Base-by-base conservation (phyloP, 176 grass and related monocot species). In the Oryza nivara region DNA sequence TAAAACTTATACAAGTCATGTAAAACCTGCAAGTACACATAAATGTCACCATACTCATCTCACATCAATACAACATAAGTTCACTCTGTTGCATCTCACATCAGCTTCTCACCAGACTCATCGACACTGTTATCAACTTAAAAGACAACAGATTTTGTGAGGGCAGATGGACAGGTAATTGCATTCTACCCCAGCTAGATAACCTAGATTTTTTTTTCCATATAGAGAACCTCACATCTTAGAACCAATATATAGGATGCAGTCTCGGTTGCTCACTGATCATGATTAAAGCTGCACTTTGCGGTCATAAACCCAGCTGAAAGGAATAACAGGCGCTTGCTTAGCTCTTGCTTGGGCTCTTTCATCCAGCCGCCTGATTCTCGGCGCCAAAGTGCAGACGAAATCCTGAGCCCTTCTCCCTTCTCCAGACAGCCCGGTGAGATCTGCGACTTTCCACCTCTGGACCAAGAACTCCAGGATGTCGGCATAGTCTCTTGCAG, bases 381-480 rank as follows among this genome's bases (percentile, higher is more conserved):
- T 87, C 7, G 86, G 81, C 11, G 86, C 92, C 82, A 94, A 84
- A 7, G 86, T 89, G 73, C 92, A 94, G 7, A 92, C 84, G 32
- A 84, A 94, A 22, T 94, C 87, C 77, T 94, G 92, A 0, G 89
- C 84, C 60, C 84, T 66, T 74, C 89, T 94, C 40, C 89, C 92
- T 78, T 94, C 84, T n/a, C 76, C 86, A 0, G 86, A 89, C 1
- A 94, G 77, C 17, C 89, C 87, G 3, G 78, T 76, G 14, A 94
- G 80, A 30, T 84, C 68, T 1, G 80, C 75, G 35, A 94, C 86
- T 68, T 92, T 89, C 92, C 92, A 94, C 83, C 83, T 79, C 60
- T 83, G 77, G 81, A 94, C 89, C 47, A 94, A 81, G 71, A 94
- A 94, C 80, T 94, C 89, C 0, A 94, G 89, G 35, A 94, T 92